Base-by-base conservation (phyloP, 2,329 filamentous ascomycete species). In the Penicillium fuscoglaucum region DNA sequence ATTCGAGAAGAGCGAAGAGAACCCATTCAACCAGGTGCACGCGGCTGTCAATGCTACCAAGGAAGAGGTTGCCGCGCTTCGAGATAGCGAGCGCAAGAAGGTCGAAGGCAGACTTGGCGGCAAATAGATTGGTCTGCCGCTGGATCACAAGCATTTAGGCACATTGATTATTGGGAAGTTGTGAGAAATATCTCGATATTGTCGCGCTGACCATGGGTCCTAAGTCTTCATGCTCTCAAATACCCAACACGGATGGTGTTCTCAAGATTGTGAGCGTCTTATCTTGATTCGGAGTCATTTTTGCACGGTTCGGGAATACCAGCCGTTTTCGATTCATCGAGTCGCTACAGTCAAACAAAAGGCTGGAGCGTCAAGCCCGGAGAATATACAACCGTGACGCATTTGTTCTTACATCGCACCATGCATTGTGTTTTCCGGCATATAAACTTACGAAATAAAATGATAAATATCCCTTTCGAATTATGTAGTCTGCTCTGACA, bases 1-100 rank as follows among this genome's bases (percentile, higher is more conserved):
- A 79, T 99, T 98, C 75, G 90, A 96, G 76, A 96, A 91, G 82
- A 90, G 90, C 70, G 88, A 90, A 1, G 93, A 98, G 68, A 99
- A 99, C 75, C 95, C 95, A 15, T 95, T 96, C 79, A 96, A 96
- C 78, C 91, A 96, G 79, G 87, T 88, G 17, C 85, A 81, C 52
- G 90, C 87, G 2, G 76, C 81, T 3, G 96, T 91, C 77, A 90
- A 99, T 76, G 85, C 90, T 54, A 84, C 83, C 24, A 89, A 85
- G 76, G 90, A 91, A 4, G 93, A 99, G 69, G 69, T 96, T 45
- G 81, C 81, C 49, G 82, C 84, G 49, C 78, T 93, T 58, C 84
- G 81, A 71, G 79, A 86, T 43, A 75, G 82, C 55, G 90, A 96
- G 79, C 87, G 82, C 78, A 72, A 76, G 66, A 92, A 89, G 83